phyloP scores from a whole-genome alignment of 306 rosid species.

The Abrus pulchellus region DNA sequence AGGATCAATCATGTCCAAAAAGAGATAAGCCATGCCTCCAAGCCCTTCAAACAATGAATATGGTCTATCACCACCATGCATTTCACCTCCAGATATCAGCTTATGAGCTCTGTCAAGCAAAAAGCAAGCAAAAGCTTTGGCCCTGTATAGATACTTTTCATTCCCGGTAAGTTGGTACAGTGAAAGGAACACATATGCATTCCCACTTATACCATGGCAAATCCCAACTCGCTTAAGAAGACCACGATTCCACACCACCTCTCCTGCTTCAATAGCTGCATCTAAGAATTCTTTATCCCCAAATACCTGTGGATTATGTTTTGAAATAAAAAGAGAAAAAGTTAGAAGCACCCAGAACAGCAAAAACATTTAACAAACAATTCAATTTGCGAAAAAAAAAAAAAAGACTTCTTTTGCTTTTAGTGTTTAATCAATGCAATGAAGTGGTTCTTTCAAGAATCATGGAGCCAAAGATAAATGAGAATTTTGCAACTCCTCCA shows the following conservation, averaged over 20 bases:
- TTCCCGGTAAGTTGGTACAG: slow-evolving; percentile 71
- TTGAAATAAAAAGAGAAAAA: neutral
- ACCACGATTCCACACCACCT: slow-evolving; percentile 71
- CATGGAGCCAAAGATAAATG: neutral
- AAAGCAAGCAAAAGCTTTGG: slow-evolving; percentile 78
- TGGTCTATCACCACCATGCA: slow-evolving; percentile 77
- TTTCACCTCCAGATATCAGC: slow-evolving; percentile 65
- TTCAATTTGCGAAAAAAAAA: neutral
- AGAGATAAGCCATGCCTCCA: slow-evolving; percentile 74
- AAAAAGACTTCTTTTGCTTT: neutral
- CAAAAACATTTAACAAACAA: slow-evolving; percentile 6
- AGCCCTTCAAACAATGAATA: slow-evolving; percentile 73
- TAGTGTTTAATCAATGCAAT: slow-evolving; percentile 11
- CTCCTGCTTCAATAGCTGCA: slow-evolving; percentile 77
- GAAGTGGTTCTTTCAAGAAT: slow-evolving; percentile 4
- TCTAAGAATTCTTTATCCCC: slow-evolving; percentile 65
- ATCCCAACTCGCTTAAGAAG: slow-evolving; percentile 72
- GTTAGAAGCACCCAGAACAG: slow-evolving; percentile 10
- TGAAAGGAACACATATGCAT: slow-evolving; percentile 69
- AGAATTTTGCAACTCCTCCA: slow-evolving; percentile 1
- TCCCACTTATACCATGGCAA: slow-evolving; percentile 84
- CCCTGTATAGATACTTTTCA: slow-evolving; percentile 59
- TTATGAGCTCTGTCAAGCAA: slow-evolving; percentile 69
- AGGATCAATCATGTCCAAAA: slow-evolving; percentile 69
- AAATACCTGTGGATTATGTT: slow-evolving; percentile 58